Evolutionary conservation across 257 asterid species (phyloP).

Genomic region (Scutellaria barbata): DNA sequence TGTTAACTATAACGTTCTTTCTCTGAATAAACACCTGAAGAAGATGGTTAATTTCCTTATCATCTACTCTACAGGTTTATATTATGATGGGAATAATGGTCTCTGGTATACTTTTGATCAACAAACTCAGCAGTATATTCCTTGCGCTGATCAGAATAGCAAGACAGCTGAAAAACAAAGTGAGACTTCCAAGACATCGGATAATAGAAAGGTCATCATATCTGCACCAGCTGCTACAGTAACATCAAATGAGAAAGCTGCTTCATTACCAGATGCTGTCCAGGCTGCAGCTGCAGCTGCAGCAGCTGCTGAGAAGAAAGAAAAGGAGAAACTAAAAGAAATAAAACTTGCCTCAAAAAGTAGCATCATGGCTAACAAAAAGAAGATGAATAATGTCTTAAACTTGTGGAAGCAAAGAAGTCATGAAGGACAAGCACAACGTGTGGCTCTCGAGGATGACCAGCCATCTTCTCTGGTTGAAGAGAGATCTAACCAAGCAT

Average conservation of each 20-base stretch:
- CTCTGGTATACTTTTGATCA: conserved; percentile 89
- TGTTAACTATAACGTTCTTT: conserved; percentile 3
- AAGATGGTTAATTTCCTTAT: conserved; percentile 8
- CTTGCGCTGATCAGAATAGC: conserved; percentile 78
- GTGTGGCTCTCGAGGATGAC: conserved; percentile 72
- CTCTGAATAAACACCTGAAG: conserved; percentile 20
- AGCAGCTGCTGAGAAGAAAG: conserved; percentile 96
- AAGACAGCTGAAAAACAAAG: conserved; percentile 64
- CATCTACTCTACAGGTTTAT: conserved; percentile 61
- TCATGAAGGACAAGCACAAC: conserved; percentile 93
- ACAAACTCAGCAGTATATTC: conserved; percentile 78
- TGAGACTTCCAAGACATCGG: conserved; percentile 54
- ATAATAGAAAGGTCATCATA: conserved; percentile 72
- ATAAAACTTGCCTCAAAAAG: conserved; percentile 89
- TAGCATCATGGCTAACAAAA: conserved; percentile 92
- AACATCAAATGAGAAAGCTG: conserved; percentile 67
- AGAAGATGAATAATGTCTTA: conserved; percentile 95
- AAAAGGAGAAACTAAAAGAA: conserved; percentile 86
- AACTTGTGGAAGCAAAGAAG: conserved; percentile 98
- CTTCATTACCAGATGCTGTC: conserved; percentile 91
- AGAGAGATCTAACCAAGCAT: conserved; percentile 56
- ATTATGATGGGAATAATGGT: conserved; percentile 93
- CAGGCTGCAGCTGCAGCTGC: conserved; percentile 99
- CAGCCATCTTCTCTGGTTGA: conserved; percentile 50
- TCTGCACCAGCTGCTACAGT: conserved; percentile 98